phyloP scores from a whole-genome alignment of 176 grass and related monocot genomes.

The Areca catechu region DNA sequence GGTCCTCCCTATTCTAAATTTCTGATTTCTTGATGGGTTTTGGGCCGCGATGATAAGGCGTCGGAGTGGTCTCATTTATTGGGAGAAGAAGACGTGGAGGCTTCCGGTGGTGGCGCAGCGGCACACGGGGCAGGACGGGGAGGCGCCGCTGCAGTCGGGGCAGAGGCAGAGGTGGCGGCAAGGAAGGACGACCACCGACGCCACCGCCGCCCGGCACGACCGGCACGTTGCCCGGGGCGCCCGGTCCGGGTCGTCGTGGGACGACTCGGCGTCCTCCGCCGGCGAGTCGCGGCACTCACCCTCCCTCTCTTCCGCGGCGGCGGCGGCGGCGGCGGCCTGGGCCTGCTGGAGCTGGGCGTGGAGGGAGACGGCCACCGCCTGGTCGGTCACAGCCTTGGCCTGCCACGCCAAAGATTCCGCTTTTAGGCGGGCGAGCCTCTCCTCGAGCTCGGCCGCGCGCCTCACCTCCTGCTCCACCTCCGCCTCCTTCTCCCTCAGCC shows the following conservation, averaged over 20 bases:
- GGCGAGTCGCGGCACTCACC: constrained; percentile 13
- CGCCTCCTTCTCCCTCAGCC: constrained; percentile 49
- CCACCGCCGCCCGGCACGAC: constrained; percentile 29
- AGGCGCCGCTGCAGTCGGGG: constrained; percentile 31
- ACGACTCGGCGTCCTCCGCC: constrained; percentile 53
- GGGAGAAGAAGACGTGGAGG: constrained; percentile 45
- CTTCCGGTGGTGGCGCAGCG: constrained; percentile 46
- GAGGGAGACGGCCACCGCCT: constrained; percentile 46
- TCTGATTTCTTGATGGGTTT: too few species aligned
- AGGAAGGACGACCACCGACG: constrained; percentile 53
- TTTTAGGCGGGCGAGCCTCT: constrained; percentile 32
- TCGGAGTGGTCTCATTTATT: neutral
- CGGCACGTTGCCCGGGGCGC: constrained; percentile 19
- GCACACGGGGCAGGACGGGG: constrained; percentile 47
- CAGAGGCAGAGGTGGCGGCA: constrained; percentile 94
- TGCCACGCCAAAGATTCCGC: constrained; percentile 52
- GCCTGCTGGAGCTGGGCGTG: constrained; percentile 61
- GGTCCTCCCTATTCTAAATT: too few species aligned
- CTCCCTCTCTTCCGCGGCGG: constrained; percentile 18
- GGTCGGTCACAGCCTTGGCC: constrained; percentile 55
- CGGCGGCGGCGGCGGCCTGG: constrained; percentile 17
- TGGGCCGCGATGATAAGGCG: too few species aligned
- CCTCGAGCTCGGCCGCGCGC: constrained; percentile 48
- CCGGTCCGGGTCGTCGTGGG: constrained; percentile 44
- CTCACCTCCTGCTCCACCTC: constrained; percentile 35